Conservation (phyloP, 129 eudicot genomes). For the Flaveria robusta region DNA sequence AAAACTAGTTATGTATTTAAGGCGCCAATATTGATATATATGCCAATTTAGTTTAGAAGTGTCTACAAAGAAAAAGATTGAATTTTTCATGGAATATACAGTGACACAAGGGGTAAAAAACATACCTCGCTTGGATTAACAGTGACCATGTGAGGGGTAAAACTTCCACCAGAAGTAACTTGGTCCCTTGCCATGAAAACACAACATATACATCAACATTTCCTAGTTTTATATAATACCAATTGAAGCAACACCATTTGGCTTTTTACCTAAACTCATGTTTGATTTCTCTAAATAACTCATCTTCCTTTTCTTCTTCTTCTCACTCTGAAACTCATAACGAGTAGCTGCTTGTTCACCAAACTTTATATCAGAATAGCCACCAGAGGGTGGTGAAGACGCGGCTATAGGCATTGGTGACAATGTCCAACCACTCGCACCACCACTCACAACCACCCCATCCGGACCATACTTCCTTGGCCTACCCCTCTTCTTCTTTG, state of each 20-base stretch:
- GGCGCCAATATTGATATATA: background rate
- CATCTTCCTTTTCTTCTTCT: constrained; percentile 38
- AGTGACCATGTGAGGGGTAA: constrained; percentile 72
- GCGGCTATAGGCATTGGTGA: constrained; percentile 51
- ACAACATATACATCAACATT: background rate
- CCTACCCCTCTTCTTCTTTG: constrained; percentile 84
- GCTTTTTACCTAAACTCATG: constrained; percentile 49
- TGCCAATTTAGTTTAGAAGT: background rate
- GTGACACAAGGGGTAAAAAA: background rate
- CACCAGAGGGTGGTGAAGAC: constrained; percentile 47
- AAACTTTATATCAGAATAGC: constrained; percentile 32
- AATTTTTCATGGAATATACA: background rate
- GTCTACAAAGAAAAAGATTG: background rate
- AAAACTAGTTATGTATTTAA: no score
- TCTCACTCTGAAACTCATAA: constrained; percentile 35
- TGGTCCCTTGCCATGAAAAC: constrained; percentile 10
- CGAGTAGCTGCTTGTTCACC: constrained; percentile 49
- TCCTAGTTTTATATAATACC: background rate
- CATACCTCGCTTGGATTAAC: constrained; percentile 85
- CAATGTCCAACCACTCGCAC: constrained; percentile 21
- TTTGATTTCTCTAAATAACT: constrained; percentile 47
- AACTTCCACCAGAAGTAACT: constrained; percentile 63
- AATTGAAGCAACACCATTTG: background rate
- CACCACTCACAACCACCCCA: constrained; percentile 35
- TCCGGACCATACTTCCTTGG: constrained; percentile 76